Conservation (phyloP, 2,329 filamentous ascomycete species). For the Orbilia ellipsospora region DNA sequence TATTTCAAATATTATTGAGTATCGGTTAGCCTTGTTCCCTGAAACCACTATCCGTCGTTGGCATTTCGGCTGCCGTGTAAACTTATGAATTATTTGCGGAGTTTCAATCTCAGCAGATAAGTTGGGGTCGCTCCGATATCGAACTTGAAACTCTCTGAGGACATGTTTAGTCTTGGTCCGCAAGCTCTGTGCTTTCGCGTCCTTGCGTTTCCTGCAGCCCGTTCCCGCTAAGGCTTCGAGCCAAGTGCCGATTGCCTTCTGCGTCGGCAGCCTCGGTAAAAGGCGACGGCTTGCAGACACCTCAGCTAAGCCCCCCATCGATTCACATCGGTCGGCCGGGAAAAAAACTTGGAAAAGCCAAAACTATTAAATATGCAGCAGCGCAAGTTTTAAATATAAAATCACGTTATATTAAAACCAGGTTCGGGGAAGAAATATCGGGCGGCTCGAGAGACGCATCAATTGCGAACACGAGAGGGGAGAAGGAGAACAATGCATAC, state of each 20-base stretch:
- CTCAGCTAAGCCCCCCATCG: conserved; percentile 11
- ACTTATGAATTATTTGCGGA: no score
- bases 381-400: conserved; percentile 16
- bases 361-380: neutral
- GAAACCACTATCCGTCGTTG: no score
- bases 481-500: no score
- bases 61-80: no score
- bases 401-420: conserved; percentile 22
- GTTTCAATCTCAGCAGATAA: no score
- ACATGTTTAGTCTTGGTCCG: neutral
- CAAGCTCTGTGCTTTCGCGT: neutral
- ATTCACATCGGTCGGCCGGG: neutral
- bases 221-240: neutral
- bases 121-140: no score
- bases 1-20: neutral
- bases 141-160: neutral
- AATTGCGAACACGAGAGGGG: no score
- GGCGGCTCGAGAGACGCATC: neutral
- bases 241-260: conserved; percentile 6
- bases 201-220: conserved; percentile 1
- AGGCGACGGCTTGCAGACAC: neutral
- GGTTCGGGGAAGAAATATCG: neutral
- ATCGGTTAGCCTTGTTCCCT: no score
- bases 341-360: conserved; percentile 1
- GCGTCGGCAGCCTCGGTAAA: conserved; percentile 1